phyloP scores from a whole-genome alignment of 176 grass and related monocot species.

The Melocanna baccifera region DNA sequence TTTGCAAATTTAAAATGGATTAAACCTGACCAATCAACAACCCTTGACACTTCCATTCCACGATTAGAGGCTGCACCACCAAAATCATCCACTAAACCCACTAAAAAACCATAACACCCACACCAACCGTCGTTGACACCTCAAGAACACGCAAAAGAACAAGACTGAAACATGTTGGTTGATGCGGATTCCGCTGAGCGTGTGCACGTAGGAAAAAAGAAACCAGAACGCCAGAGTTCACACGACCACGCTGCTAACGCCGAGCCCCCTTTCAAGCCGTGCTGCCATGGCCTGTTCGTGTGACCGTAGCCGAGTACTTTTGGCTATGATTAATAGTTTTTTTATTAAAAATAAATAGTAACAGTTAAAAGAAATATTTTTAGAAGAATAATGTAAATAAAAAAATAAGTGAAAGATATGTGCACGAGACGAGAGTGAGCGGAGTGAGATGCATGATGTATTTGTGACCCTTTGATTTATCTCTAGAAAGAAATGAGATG shows the following conservation, averaged over 20 bases:
- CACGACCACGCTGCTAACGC: neutral
- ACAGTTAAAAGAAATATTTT: too few species aligned
- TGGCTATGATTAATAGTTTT: too few species aligned
- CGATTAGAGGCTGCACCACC: neutral
- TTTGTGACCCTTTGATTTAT: too few species aligned
- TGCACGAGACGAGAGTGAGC: fast-evolving
- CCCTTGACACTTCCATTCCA: neutral
- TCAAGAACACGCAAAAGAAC: neutral
- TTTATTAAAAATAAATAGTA: too few species aligned
- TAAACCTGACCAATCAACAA: neutral
- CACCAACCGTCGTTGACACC: neutral
- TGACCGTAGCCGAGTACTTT: too few species aligned
- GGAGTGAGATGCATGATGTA: too few species aligned
- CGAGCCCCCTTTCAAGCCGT: neutral
- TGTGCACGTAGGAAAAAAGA: conserved; percentile 13
- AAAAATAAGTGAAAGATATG: too few species aligned
- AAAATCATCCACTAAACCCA: neutral
- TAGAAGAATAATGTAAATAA: too few species aligned
- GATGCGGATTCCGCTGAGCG: neutral
- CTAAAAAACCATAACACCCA: neutral
- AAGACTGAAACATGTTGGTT: neutral
- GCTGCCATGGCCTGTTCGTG: neutral
- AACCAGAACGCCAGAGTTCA: neutral
- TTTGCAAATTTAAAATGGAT: neutral
- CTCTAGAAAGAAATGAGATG: too few species aligned